Evolutionary conservation across 192 early-diverging fungal species (phyloP).

Genomic region (Mortierella claussenii): DNA sequence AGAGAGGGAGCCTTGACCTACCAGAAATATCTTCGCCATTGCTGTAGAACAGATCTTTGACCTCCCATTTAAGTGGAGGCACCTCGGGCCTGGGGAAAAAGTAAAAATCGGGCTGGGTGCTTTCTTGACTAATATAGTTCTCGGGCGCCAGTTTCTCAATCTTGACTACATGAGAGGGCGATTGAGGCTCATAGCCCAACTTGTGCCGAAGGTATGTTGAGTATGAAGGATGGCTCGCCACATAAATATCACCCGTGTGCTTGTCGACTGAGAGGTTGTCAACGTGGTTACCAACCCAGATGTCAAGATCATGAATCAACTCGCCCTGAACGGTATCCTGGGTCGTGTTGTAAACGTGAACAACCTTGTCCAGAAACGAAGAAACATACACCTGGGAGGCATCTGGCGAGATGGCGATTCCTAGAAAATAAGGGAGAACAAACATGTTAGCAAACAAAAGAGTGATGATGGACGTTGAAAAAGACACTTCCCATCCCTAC

Average conservation of each 20-base stretch:
- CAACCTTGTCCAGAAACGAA: slow-evolving; percentile 28
- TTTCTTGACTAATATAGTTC: slow-evolving; percentile 37
- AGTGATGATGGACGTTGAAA: neutral
- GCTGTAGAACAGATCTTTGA: slow-evolving; percentile 52
- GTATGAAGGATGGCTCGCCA: slow-evolving; percentile 46
- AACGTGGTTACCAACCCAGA: slow-evolving; percentile 45
- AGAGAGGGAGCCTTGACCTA: neutral
- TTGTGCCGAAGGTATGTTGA: slow-evolving; percentile 42
- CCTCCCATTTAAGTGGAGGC: slow-evolving; percentile 50
- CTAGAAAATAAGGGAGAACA: neutral
- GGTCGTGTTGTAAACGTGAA: slow-evolving; percentile 42
- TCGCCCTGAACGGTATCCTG: slow-evolving; percentile 23
- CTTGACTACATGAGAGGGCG: slow-evolving; percentile 49
- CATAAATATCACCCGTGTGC: slow-evolving; percentile 46
- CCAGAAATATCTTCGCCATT: slow-evolving; percentile 54
- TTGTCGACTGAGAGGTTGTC: slow-evolving; percentile 46
- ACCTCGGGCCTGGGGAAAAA: slow-evolving; percentile 34
- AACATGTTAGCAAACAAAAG: neutral
- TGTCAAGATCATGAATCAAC: slow-evolving; percentile 32
- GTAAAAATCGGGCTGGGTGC: slow-evolving; percentile 27
- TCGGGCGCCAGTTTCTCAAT: slow-evolving; percentile 44
- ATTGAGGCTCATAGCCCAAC: slow-evolving; percentile 42
- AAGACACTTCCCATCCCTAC: slow-evolving; percentile 1
- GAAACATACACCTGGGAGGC: slow-evolving; percentile 35
- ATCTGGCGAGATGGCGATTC: slow-evolving; percentile 41